A percentile compares a stretch with the other conserved stretches of the same genome.
Evolutionary conservation across 106 monocot genomes (phyloP).

Genomic region (Apostasia ramifera): DNA sequence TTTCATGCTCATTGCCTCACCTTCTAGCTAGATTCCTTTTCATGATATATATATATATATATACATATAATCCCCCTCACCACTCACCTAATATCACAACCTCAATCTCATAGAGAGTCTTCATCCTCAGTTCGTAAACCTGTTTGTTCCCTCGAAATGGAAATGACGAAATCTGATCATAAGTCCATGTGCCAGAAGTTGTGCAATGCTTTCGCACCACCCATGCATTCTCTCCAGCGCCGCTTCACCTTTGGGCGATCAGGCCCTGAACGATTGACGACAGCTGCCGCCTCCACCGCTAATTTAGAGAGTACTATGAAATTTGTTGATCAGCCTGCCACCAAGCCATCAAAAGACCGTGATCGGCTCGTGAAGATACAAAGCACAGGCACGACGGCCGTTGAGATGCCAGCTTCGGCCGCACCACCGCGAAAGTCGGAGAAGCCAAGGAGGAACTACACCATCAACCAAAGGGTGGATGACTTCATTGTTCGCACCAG

Average conservation of each 20-base stretch:
- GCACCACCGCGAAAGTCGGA: neutral
- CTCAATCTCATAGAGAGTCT: no score
- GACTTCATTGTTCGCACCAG: neutral
- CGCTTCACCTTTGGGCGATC: neutral
- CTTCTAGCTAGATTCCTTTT: no score
- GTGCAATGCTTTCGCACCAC: neutral
- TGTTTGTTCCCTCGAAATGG: no score
- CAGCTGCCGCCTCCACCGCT: neutral
- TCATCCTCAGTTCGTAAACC: no score
- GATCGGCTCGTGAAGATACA: neutral
- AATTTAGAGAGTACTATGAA: no score
- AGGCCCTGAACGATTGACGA: neutral
- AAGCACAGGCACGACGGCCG: neutral
- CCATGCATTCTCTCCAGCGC: neutral
- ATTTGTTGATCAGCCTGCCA: no score
- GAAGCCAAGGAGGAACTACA: slow-evolving; percentile 2
- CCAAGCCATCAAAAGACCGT: neutral
- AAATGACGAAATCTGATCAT: no score
- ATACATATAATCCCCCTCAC: no score
- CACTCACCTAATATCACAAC: no score
- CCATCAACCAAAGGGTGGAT: neutral
- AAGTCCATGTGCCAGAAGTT: slow-evolving; percentile 2
- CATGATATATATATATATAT: no score
- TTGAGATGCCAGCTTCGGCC: neutral
- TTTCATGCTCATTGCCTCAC: no score